Base-by-base conservation (phyloP, 352 stramenopile genomes). In the Globisporangium recalcitrans region DNA sequence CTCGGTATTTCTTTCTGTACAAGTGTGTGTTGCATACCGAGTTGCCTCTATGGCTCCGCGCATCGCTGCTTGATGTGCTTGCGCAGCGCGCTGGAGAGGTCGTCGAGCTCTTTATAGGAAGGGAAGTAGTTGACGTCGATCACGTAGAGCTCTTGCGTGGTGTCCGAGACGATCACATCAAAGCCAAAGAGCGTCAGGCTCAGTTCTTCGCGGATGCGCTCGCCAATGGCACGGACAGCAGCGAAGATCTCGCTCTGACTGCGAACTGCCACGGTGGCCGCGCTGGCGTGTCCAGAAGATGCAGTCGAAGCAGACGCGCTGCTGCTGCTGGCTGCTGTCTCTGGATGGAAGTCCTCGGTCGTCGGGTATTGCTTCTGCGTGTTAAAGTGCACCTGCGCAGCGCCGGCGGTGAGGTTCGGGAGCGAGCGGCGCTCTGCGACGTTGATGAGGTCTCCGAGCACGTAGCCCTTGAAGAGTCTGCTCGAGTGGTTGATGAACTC, bases 121-220 rank as follows among this genome's bases (percentile, higher is more conserved):
- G 85, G 85, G 58, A 95, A 95, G 67, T 95, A 95, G 69, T 95
- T 95, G 63, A 95, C 80, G 52, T 95, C 85, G 60, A 95, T 90
- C 36, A 95, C 85, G 51, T 79, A 82, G 26, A 88, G 69, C 29
- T 84, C 77, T 19, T 72, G 59, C 21, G 69, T 77, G 34, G 74
- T 66, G 60, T 89, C 75, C 24, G 77, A 80, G 38, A 93, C 62
- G 71, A 95, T 95, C 49, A 93, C 85, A 63, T 95, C 85, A 48
- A 91, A 95, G 48, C 85, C 85, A 60, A 95, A 95, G 14, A 95
- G 70, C 51, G 83, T 86, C 13, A 95, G 71, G 27, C 78, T 63
- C 6, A 91, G 67, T 49, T 78, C 67, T 32, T 84, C 62, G n/a
- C 83, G 83, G 56, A 95, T 82, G 0, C 70, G 67, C 42, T 77